Evolutionary conservation across 352 stramenopile genomes (phyloP).

Genomic region (Pythium rishiriense): DNA sequence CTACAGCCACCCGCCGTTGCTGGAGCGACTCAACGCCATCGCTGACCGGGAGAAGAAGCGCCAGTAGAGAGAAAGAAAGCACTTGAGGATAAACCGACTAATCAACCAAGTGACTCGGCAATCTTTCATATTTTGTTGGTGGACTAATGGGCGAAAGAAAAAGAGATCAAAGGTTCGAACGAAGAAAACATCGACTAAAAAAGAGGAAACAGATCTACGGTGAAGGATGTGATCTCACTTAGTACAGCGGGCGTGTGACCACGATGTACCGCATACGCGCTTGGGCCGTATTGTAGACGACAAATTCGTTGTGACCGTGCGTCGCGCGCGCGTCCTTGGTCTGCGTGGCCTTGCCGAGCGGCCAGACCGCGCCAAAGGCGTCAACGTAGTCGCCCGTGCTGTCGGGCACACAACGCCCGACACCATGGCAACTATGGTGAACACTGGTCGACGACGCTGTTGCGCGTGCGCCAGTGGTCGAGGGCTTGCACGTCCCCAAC

Average conservation of each 20-base stretch:
- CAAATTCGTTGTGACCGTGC: conserved; percentile 81
- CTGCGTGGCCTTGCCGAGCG: conserved; percentile 58
- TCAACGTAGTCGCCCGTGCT: conserved; percentile 52
- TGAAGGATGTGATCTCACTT: conserved; percentile 4
- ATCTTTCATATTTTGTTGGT: neutral
- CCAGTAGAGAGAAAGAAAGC: conserved; percentile 33
- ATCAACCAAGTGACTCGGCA: neutral
- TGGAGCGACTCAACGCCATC: conserved; percentile 96
- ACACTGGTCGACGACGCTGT: conserved; percentile 8
- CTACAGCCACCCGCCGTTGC: conserved; percentile 96
- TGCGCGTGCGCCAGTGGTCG: neutral
- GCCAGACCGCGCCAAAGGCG: conserved; percentile 59
- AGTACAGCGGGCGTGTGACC: conserved; percentile 20
- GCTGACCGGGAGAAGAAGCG: conserved; percentile 57
- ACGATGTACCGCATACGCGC: conserved; percentile 85
- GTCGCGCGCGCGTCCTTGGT: conserved; percentile 49
- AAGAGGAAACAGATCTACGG: conserved; percentile 5
- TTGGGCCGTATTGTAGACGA: conserved; percentile 83
- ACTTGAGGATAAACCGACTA: no score
- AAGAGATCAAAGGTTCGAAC: neutral
- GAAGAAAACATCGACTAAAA: conserved; percentile 1
- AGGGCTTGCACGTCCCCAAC: conserved; percentile 63
- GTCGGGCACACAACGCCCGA: conserved; percentile 63
- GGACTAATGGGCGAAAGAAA: neutral
- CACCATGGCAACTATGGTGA: conserved; percentile 68